Evolutionary conservation across 768 basidiomycete species (phyloP).

Genomic region (Steccherinum ochraceum): DNA sequence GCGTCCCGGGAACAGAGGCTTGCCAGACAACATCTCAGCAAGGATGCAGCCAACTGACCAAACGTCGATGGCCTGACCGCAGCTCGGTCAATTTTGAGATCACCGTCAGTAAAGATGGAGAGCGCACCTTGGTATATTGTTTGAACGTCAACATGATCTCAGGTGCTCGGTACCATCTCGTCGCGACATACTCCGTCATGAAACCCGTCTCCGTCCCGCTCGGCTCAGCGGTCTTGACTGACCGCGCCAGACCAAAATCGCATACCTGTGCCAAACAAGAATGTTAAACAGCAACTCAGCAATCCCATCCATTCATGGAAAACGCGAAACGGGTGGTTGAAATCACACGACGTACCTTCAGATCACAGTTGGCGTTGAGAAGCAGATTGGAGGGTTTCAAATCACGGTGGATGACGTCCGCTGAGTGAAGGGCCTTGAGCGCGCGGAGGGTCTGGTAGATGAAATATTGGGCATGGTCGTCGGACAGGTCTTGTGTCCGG

Average conservation of each 20-base stretch:
- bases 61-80: constrained; percentile 68
- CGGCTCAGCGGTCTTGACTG: constrained; percentile 79
- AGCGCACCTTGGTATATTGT: constrained; percentile 83
- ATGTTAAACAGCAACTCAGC: no score
- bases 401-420: constrained; percentile 94
- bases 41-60: constrained; percentile 88
- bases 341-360: constrained; percentile 51
- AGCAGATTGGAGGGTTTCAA: constrained; percentile 96
- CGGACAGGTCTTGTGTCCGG: constrained; percentile 88
- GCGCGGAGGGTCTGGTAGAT: constrained; percentile 93
- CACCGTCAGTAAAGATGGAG: constrained; percentile 55
- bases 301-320: no score
- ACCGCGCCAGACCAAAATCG: constrained; percentile 94
- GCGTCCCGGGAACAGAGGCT: constrained; percentile 93
- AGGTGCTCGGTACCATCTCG: constrained; percentile 97
- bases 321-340: no score
- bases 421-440: constrained; percentile 92
- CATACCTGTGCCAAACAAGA: constrained; percentile 23
- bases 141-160: constrained; percentile 99
- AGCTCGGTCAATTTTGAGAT: constrained; percentile 98
- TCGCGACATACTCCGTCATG: constrained; percentile 98
- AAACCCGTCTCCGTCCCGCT: constrained; percentile 63
- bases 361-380: constrained; percentile 95
- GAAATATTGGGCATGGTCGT: constrained; percentile 94
- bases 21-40: constrained; percentile 96